These are phyloP conservation scores for Scolecobasidium constrictum DNA, from an alignment of 2,329 filamentous ascomycete genomes.

Conservation along the genomic window DNA sequence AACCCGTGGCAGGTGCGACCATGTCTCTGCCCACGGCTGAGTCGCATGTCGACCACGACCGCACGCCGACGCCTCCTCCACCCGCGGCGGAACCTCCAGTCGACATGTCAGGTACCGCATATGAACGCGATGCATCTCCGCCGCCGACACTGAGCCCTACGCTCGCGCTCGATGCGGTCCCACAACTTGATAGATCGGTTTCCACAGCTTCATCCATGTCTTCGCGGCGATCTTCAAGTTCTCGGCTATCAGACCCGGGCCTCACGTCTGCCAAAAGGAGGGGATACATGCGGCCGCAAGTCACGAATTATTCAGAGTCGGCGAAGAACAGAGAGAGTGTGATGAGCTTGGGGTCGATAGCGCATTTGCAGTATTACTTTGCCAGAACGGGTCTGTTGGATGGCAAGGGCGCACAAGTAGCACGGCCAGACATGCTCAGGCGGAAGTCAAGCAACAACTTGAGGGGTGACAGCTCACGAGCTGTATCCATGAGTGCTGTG, in stretches of 20 bases:
- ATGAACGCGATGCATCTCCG: slow-evolving; percentile 5
- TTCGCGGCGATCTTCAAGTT: slow-evolving; percentile 30
- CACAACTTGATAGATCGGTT: slow-evolving; percentile 51
- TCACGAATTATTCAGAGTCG: slow-evolving; percentile 81
- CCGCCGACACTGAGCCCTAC: slow-evolving; percentile 34
- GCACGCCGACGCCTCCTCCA: not conserved
- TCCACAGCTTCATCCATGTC: slow-evolving; percentile 49
- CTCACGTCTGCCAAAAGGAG: slow-evolving; percentile 39
- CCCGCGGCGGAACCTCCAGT: not conserved
- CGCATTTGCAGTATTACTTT: slow-evolving; percentile 97
- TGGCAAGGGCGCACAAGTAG: slow-evolving; percentile 79
- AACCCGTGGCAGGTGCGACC: not conserved
- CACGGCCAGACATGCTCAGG: slow-evolving; percentile 37
- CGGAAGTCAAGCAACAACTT: slow-evolving; percentile 5
- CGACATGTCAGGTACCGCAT: not conserved
- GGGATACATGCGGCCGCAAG: slow-evolving; percentile 80
- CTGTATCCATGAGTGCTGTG: not conserved
- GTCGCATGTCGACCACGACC: not conserved
- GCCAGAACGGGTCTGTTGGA: slow-evolving; percentile 87
- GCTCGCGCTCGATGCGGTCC: slow-evolving; percentile 49
- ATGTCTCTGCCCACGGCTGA: not conserved
- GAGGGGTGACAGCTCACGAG: not conserved
- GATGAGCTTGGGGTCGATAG: slow-evolving; percentile 90
- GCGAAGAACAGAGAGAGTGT: slow-evolving; percentile 88
- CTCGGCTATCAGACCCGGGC: slow-evolving; percentile 28